Base-by-base conservation (phyloP, 2,329 filamentous ascomycete genomes). In the Rhynchosporium graminicola region DNA sequence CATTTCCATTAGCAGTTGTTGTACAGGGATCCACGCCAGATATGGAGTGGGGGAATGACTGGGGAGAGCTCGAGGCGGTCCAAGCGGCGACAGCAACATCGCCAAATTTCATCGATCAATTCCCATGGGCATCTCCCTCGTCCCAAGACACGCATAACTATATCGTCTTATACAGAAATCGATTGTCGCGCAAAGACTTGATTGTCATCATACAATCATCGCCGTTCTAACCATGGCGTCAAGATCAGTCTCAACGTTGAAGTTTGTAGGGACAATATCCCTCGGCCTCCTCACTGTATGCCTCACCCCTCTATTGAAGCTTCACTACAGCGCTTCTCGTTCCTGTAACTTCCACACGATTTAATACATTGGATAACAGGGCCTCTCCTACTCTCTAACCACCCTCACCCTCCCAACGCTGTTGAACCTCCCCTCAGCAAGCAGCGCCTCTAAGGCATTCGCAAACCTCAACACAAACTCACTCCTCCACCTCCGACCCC, bases 191-290 rank as follows among this genome's bases (percentile, higher is more conserved):
- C 51, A 57, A 56, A 47, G 12, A 31, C 20, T 46, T 50, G 56
- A 6, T 42, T n/a, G 8, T 0, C 26, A 26, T 13, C 31, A 28
- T 12, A 29, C 26, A 36, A 46, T 29, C 28, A 38, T 57, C 8
- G 50, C 26, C 38, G 31, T 36, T 7, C 28, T 6, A 56, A 64
- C 50, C 40, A 90, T 92, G 85, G 82, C 85, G 70, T 85, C 83
- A 71, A 86, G 82, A 71, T 86, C 87, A 73, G 82, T 97, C 73
- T 87, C 91, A 61, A 79, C 89, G 76, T 86, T 90, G 79, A 97
- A 98, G 80, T 97, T 97, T 76, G 89, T 97, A 69, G 94, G 94
- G 73, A 96, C 92, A 57, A 85, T 96, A 69, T 94, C 90, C 71
- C 83, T 97, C 62, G 94, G 94, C 67, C 83, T 97, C 62, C 79